A percentile compares a stretch with the other conserved stretches of the same genome.
Conservation (phyloP, 352 stramenopile species). For the Phytophthora litchii region DNA sequence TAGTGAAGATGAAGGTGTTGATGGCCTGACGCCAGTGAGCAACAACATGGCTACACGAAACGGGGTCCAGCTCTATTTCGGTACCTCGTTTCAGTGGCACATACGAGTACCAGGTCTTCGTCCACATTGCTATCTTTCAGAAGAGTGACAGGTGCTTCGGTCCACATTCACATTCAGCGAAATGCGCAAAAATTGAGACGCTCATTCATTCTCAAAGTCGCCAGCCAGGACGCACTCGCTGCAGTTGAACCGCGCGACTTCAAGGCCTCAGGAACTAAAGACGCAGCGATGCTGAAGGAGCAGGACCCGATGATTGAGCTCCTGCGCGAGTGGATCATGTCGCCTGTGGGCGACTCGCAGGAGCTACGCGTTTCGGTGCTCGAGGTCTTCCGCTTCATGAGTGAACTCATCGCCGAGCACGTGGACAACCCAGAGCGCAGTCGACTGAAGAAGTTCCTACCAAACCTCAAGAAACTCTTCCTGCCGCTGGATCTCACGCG, state of each 20-base stretch:
- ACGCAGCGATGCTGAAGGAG: slow-evolving; percentile 73
- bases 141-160: too few species aligned
- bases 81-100: too few species aligned
- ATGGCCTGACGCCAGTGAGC: slow-evolving; percentile 7
- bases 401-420: slow-evolving; percentile 82
- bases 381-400: slow-evolving; percentile 73
- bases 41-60: too few species aligned
- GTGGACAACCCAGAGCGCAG: slow-evolving; percentile 44
- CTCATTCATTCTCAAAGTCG: slow-evolving; percentile 18
- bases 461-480: slow-evolving; percentile 72
- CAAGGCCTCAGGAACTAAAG: slow-evolving; percentile 3
- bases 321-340: slow-evolving; percentile 87
- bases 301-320: slow-evolving; percentile 88
- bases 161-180: background rate
- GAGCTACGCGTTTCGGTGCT: slow-evolving; percentile 70
- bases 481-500: slow-evolving; percentile 71
- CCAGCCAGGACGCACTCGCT: background rate
- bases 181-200: background rate
- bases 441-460: slow-evolving; percentile 67
- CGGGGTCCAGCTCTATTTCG: too few species aligned
- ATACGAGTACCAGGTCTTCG: too few species aligned
- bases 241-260: background rate
- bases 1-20: slow-evolving; percentile 1
- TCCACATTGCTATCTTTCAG: too few species aligned
- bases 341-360: slow-evolving; percentile 58